These are phyloP conservation scores for Neurospora crassa DNA, from an alignment of 2,329 filamentous ascomycete species.

Conservation along the genomic window DNA sequence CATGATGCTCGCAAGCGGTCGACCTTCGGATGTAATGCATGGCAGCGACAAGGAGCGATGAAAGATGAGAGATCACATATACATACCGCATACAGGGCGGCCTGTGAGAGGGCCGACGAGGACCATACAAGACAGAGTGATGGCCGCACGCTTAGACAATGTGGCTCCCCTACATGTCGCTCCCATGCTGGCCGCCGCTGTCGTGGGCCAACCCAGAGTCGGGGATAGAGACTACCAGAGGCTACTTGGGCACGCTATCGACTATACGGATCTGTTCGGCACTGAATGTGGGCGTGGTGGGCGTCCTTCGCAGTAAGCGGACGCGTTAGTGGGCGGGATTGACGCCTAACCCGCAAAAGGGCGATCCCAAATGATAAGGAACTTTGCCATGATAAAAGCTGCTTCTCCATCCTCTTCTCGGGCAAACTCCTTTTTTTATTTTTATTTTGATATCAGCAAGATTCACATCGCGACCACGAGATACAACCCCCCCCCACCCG, in stretches of 20 bases:
- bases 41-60: neutral
- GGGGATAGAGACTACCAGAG: neutral
- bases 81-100: neutral
- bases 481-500: neutral
- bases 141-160: neutral
- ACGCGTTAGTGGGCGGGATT: neutral
- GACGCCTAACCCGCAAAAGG: neutral
- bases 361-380: neutral
- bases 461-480: neutral
- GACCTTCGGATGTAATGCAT: neutral
- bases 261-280: neutral
- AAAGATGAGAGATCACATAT: neutral
- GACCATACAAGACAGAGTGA: neutral
- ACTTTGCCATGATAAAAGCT: neutral
- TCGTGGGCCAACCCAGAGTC: neutral
- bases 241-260: neutral
- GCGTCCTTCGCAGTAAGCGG: neutral
- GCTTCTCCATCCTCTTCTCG: neutral
- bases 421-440: neutral
- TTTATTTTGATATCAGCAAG: neutral
- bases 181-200: neutral
- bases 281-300: neutral
- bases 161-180: neutral
- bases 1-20: neutral
- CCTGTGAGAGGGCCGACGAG: neutral